phyloP scores from a whole-genome alignment of 345 rosid genomes.

The Eucalyptus coolabah region DNA sequence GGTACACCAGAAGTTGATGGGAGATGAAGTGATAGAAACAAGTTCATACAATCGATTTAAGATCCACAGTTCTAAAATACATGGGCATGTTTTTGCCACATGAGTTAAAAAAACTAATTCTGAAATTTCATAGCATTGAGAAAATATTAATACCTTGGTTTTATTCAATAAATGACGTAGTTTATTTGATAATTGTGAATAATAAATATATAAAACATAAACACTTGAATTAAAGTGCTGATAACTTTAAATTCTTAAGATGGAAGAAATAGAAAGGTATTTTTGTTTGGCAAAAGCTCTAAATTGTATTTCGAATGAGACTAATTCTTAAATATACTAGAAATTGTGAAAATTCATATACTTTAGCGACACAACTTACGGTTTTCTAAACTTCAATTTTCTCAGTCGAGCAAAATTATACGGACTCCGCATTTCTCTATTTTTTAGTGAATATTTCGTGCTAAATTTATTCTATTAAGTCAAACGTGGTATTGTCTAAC shows the following conservation, averaged over 20 bases:
- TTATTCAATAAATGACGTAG: not conserved
- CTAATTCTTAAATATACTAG: not conserved
- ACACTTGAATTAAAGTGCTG: not conserved
- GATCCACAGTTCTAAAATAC: not conserved
- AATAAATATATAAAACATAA: not conserved
- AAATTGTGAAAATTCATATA: not conserved
- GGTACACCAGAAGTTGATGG: not conserved
- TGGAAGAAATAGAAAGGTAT: not conserved
- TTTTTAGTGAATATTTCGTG: not conserved
- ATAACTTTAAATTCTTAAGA: not conserved
- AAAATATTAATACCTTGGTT: not conserved
- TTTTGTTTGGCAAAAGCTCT: not conserved
- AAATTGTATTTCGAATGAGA: not conserved
- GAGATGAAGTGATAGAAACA: not conserved
- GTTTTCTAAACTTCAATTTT: not conserved
- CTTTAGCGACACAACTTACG: not conserved
- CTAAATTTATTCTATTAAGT: not conserved
- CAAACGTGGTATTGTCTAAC: not conserved
- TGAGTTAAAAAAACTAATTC: not conserved
- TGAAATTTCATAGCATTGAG: not conserved
- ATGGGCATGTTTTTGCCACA: not conserved
- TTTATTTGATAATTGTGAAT: not conserved
- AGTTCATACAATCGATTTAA: not conserved
- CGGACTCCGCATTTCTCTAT: not conserved
- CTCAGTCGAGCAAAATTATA: not conserved